These are phyloP conservation scores for Penicillium vulpinum DNA, from an alignment of 2,329 filamentous ascomycete species.

Conservation along the genomic window DNA sequence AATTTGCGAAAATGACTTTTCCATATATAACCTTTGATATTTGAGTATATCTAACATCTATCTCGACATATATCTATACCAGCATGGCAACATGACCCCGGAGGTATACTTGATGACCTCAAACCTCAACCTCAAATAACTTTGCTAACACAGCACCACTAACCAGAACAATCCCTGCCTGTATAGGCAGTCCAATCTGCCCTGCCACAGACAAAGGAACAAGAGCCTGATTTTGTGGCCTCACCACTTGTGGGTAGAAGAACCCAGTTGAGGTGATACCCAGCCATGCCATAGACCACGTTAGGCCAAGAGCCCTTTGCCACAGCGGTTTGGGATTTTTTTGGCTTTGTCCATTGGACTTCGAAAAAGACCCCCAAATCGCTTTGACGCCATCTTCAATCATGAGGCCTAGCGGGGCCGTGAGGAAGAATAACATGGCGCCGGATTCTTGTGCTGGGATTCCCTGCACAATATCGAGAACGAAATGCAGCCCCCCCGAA, in stretches of 20 bases:
- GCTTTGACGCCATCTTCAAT: slow-evolving; percentile 30
- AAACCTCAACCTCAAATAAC: slow-evolving; percentile 10
- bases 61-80: not conserved
- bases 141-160: slow-evolving; percentile 5
- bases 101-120: not conserved
- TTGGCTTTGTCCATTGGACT: not conserved
- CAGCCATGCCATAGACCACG: slow-evolving; percentile 9
- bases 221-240: slow-evolving; percentile 4
- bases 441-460: slow-evolving; percentile 20
- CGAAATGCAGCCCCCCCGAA: slow-evolving; percentile 27
- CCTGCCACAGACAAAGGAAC: slow-evolving; percentile 5
- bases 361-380: slow-evolving; percentile 10
- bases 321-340: not conserved
- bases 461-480: slow-evolving; percentile 15
- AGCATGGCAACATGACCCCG: not conserved
- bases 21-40: too few relatives aligned
- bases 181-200: not conserved
- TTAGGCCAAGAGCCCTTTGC: slow-evolving; percentile 7
- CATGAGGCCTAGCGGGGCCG: slow-evolving; percentile 27
- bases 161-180: not conserved
- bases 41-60: not conserved
- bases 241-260: slow-evolving; percentile 4
- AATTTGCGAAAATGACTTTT: too few relatives aligned
- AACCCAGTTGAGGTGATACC: slow-evolving; percentile 9
- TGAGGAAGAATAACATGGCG: slow-evolving; percentile 26